phyloP scores from a whole-genome alignment of 331 rosid genomes.

The Phaseolus coccineus region DNA sequence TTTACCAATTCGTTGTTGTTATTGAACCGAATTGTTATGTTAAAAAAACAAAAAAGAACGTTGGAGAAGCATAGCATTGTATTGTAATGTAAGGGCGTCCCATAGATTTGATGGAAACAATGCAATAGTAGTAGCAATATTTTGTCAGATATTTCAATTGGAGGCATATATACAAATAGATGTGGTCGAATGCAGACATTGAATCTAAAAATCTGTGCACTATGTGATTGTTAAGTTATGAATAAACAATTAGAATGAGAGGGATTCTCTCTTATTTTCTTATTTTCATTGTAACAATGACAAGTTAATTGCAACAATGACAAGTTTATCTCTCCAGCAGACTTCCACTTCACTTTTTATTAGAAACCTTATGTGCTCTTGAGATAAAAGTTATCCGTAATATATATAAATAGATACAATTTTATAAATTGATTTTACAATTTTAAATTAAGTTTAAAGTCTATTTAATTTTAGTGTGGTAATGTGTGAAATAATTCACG shows the following conservation, averaged over 20 bases:
- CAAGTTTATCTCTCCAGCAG: no score
- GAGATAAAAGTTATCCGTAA: no score
- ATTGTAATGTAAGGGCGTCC: conserved; percentile 14
- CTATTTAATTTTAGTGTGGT: no score
- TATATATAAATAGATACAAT: no score
- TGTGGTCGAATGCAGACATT: conserved; percentile 43
- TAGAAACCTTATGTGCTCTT: no score
- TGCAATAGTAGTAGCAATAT: neutral
- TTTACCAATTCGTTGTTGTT: conserved; percentile 15
- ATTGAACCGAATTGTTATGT: conserved; percentile 11
- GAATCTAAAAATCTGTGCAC: neutral
- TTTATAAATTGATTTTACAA: no score
- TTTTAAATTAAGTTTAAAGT: no score
- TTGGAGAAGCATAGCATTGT: conserved; percentile 40
- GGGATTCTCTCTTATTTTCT: conserved; percentile 25
- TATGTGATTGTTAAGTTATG: neutral
- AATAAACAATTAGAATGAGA: neutral
- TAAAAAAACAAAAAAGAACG: conserved; percentile 14
- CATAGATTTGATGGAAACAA: conserved; percentile 51
- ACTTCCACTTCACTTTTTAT: no score
- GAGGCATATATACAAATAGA: neutral
- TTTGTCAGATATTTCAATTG: conserved; percentile 37
- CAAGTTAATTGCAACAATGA: neutral
- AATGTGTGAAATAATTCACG: no score
- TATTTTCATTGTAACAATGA: neutral